Evolutionary conservation across 345 rosid species (phyloP).

Genomic region (Pseudoturritis turrita): DNA sequence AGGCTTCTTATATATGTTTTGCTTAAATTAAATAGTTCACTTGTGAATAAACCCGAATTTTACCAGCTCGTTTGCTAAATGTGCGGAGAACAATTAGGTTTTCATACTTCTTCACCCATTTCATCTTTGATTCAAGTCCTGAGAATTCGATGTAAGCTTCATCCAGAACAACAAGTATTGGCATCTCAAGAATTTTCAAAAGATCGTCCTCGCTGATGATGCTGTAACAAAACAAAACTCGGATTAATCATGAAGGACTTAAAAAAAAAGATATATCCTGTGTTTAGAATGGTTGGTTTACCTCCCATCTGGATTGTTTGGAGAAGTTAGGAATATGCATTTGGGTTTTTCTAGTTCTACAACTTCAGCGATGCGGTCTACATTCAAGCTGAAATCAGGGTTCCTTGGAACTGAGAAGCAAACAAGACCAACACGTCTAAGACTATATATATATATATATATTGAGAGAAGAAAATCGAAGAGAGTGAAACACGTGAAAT

Average conservation of each 20-base stretch:
- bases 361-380: constrained; percentile 64
- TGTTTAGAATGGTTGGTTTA: constrained; percentile 12
- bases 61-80: constrained; percentile 98
- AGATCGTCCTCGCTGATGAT: constrained; percentile 72
- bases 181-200: constrained; percentile 70
- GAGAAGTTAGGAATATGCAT: constrained; percentile 91
- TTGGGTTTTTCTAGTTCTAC: constrained; percentile 74
- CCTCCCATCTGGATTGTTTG: constrained; percentile 99
- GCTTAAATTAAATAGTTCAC: background rate
- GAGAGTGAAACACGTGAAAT: background rate
- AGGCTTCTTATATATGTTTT: background rate
- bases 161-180: constrained; percentile 84
- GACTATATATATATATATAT: background rate
- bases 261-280: background rate
- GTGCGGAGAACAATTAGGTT: constrained; percentile 91
- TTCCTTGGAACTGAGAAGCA: constrained; percentile 69
- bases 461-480: background rate
- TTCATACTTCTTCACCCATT: constrained; percentile 92
- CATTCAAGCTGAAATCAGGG: constrained; percentile 78
- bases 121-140: constrained; percentile 74
- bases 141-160: constrained; percentile 96
- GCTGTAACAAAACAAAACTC: constrained; percentile 35
- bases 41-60: background rate
- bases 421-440: background rate
- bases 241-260: background rate